Evolutionary conservation across 2,329 filamentous ascomycete species (phyloP).

Genomic region (Talaromyces sp.): DNA sequence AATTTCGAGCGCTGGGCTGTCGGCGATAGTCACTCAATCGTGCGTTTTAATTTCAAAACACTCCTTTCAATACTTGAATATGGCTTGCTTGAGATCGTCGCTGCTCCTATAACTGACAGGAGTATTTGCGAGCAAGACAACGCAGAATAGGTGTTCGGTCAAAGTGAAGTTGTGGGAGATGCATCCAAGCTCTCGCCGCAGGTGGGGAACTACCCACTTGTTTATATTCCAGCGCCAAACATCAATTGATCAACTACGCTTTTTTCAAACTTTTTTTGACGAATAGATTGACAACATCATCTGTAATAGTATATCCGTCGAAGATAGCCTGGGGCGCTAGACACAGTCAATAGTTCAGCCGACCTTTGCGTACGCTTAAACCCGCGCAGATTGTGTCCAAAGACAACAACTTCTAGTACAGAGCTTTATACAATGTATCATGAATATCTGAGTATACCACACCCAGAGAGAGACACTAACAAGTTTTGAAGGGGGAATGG

Average conservation of each 20-base stretch:
- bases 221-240: neutral
- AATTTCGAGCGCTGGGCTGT: neutral
- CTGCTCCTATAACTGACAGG: neutral
- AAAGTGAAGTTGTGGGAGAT: conserved; percentile 9
- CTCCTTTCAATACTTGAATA: neutral
- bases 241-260: neutral
- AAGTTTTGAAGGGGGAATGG: no score
- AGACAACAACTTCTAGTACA: no score
- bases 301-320: neutral
- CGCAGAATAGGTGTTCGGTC: neutral
- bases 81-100: neutral
- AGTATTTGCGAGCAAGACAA: neutral
- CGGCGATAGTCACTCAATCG: neutral
- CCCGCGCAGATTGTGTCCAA: no score
- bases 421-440: no score
- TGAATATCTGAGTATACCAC: no score
- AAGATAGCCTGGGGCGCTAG: neutral
- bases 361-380: neutral
- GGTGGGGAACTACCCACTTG: conserved; percentile 8
- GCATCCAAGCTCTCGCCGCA: conserved; percentile 7
- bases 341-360: neutral
- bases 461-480: no score
- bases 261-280: neutral
- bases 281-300: neutral
- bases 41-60: neutral